Conservation (phyloP, 1,284 basidiomycete species). For the Athelia sp. region DNA sequence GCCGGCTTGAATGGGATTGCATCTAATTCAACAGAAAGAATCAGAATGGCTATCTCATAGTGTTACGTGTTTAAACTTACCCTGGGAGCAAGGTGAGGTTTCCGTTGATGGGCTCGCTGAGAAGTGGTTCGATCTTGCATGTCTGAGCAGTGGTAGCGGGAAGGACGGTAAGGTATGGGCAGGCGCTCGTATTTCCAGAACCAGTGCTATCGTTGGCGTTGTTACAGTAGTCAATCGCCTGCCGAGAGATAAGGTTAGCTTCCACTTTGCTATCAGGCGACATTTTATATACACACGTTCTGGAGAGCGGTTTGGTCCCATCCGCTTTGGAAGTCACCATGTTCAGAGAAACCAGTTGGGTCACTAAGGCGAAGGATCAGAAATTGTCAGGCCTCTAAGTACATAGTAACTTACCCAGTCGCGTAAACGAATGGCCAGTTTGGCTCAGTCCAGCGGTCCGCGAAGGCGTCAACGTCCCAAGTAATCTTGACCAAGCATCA, state of each 20-base stretch:
- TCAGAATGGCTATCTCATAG: not conserved
- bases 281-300: too few relatives aligned
- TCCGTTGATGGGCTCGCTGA: slow-evolving; percentile 27
- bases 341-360: slow-evolving; percentile 40
- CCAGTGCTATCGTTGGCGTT: slow-evolving; percentile 31
- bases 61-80: slow-evolving; percentile 12
- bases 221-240: slow-evolving; percentile 44
- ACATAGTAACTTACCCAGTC: too few relatives aligned
- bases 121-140: slow-evolving; percentile 30
- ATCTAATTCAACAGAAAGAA: slow-evolving; percentile 15
- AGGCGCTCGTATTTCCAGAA: slow-evolving; percentile 34
- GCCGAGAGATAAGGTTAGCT: too few relatives aligned
- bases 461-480: slow-evolving; percentile 33
- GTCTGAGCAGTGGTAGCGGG: slow-evolving; percentile 16
- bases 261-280: not conserved
- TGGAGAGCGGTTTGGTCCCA: slow-evolving; percentile 26
- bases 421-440: slow-evolving; percentile 41
- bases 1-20: slow-evolving; percentile 31
- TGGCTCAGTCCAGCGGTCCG: slow-evolving; percentile 28
- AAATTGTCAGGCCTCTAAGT: not conserved
- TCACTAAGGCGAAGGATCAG: slow-evolving; percentile 22
- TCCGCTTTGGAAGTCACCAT: slow-evolving; percentile 45
- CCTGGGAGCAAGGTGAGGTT: slow-evolving; percentile 25
- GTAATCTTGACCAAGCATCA: slow-evolving; percentile 25
- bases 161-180: slow-evolving; percentile 30